A percentile compares a stretch with the other conserved stretches of the same genome.
Evolutionary conservation across 306 rosid genomes (phyloP).

Genomic region (Glycine soja): DNA sequence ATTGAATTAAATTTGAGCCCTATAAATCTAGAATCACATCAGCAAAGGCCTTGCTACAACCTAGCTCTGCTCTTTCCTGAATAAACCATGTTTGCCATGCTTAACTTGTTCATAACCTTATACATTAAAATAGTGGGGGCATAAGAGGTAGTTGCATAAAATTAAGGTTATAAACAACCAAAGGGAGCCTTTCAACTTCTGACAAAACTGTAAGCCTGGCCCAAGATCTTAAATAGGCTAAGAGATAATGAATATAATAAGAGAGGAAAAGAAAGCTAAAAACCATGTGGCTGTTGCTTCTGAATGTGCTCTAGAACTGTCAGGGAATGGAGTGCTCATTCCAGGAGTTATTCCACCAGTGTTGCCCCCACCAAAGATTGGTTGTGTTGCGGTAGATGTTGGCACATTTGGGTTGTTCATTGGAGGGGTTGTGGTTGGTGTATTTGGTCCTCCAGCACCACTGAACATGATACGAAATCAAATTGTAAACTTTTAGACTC

Average conservation of each 20-base stretch:
- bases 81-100: slow-evolving; percentile 28
- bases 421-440: slow-evolving; percentile 57
- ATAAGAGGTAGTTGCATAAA: slow-evolving; percentile 26
- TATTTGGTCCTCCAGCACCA: slow-evolving; percentile 75
- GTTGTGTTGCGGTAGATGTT: slow-evolving; percentile 52
- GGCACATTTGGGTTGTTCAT: slow-evolving; percentile 56
- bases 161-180: slow-evolving; percentile 51
- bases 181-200: slow-evolving; percentile 51
- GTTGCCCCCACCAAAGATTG: slow-evolving; percentile 52
- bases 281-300: slow-evolving; percentile 31
- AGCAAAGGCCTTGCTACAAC: slow-evolving; percentile 37
- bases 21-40: slow-evolving; percentile 46
- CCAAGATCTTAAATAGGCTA: slow-evolving; percentile 39
- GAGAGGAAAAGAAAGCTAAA: slow-evolving; percentile 35
- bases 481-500: slow-evolving; percentile 41
- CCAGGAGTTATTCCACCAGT: slow-evolving; percentile 56
- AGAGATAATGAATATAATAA: slow-evolving; percentile 44
- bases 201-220: slow-evolving; percentile 79
- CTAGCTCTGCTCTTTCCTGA: slow-evolving; percentile 49
- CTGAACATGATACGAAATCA: slow-evolving; percentile 52
- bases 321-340: slow-evolving; percentile 54
- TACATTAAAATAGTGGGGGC: slow-evolving; percentile 29
- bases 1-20: slow-evolving; percentile 50
- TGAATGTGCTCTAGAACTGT: slow-evolving; percentile 56
- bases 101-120: slow-evolving; percentile 53